A percentile compares a stretch with the other conserved stretches of the same genome.
phyloP scores from a whole-genome alignment of 352 stramenopile genomes.

The Phytophthora capsici region DNA sequence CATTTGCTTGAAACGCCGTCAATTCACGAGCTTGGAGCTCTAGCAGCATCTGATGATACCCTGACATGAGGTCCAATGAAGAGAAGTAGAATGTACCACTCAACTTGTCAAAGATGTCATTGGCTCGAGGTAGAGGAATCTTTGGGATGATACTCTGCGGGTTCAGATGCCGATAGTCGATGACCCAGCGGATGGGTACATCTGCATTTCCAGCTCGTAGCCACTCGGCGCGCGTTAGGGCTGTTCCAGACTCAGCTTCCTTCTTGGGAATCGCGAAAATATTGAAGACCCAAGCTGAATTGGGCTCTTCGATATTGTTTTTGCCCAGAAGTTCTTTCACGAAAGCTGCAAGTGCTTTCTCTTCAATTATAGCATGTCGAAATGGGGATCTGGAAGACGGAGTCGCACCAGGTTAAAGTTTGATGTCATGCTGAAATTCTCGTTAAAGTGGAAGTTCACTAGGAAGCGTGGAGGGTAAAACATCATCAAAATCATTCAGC shows the following conservation, averaged over 20 bases:
- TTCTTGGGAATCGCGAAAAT: constrained; percentile 8
- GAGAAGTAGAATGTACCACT: constrained; percentile 9
- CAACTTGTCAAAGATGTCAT: constrained; percentile 16
- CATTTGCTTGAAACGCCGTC: constrained; percentile 35
- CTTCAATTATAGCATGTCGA: background rate
- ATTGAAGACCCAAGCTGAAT: constrained; percentile 19
- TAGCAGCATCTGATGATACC: constrained; percentile 38
- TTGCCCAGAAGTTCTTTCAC: constrained; percentile 18
- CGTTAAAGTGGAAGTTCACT: constrained; percentile 8
- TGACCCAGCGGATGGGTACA: background rate
- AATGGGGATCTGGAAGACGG: constrained; percentile 5
- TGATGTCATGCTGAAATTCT: constrained; percentile 8
- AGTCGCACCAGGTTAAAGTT: constrained; percentile 5
- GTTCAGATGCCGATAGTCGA: background rate
- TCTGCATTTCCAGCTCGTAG: background rate
- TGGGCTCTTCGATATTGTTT: constrained; percentile 9
- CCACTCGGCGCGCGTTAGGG: background rate
- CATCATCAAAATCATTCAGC: constrained; percentile 4
- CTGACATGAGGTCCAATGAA: constrained; percentile 27
- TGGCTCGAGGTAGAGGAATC: constrained; percentile 6
- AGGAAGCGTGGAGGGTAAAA: constrained; percentile 8
- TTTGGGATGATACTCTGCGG: constrained; percentile 1
- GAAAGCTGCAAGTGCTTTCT: constrained; percentile 1
- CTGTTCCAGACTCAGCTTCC: background rate
- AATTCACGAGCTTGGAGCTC: constrained; percentile 14